Evolutionary conservation across 73 alveolate species (phyloP).

Genomic region (Chromera velia): DNA sequence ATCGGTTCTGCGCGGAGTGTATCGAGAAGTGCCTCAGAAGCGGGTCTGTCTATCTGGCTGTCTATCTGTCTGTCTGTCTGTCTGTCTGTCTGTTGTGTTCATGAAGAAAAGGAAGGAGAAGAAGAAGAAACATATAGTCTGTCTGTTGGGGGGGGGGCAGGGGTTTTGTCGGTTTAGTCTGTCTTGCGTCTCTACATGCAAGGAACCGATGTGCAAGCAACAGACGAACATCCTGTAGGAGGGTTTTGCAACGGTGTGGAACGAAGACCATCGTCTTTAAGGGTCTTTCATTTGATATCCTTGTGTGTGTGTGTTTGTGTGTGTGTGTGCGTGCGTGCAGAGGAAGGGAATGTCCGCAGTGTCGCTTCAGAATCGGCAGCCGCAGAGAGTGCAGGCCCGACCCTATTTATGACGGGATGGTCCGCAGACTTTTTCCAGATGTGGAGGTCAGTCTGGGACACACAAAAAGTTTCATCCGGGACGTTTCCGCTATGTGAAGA

Average conservation of each 20-base stretch:
- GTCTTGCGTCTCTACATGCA: no score
- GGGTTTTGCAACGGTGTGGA: no score
- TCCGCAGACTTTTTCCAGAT: neutral
- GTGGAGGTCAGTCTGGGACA: neutral
- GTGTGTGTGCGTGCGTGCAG: neutral
- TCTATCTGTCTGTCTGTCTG: no score
- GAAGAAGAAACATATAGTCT: no score
- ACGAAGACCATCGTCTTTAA: no score
- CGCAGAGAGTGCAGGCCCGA: neutral
- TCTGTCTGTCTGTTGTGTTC: no score
- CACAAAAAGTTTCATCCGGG: neutral
- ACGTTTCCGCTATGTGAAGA: no score
- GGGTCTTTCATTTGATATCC: neutral
- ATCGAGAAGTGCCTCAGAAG: neutral
- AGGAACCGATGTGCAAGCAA: neutral
- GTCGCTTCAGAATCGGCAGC: neutral
- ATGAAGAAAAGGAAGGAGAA: no score
- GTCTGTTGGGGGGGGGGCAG: no score
- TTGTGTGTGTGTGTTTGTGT: neutral
- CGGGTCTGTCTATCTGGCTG: neutral
- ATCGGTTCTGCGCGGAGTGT: neutral
- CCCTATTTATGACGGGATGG: neutral
- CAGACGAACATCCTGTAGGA: neutral
- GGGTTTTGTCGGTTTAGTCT: no score
- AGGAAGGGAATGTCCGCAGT: neutral